Conservation (phyloP, 352 stramenopile genomes). For the Phytophthora pisi region DNA sequence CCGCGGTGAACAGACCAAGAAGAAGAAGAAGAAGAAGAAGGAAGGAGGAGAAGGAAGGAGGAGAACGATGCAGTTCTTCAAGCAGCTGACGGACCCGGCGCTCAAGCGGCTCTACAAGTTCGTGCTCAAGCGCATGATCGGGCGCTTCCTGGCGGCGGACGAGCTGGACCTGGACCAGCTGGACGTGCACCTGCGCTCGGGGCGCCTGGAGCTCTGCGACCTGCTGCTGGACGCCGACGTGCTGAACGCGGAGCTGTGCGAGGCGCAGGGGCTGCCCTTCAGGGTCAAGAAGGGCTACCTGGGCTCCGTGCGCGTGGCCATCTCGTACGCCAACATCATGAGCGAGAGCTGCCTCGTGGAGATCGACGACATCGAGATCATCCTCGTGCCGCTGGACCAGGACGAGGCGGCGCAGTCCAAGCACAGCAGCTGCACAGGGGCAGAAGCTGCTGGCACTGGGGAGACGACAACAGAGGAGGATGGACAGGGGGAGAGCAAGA, state of each 20-base stretch:
- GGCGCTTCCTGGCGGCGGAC: conserved; percentile 81
- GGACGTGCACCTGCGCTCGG: conserved; percentile 82
- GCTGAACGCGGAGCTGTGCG: conserved; percentile 81
- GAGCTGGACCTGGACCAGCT: conserved; percentile 88
- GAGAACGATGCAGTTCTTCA: conserved; percentile 84
- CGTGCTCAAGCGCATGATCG: conserved; percentile 89
- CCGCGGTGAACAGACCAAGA: conserved; percentile 10
- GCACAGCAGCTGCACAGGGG: background rate
- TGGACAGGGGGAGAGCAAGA: conserved; percentile 4
- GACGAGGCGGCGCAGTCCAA: conserved; percentile 17
- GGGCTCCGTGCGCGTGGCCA: conserved; percentile 81
- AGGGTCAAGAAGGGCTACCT: conserved; percentile 88
- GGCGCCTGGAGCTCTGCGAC: conserved; percentile 81
- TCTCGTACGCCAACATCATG: conserved; percentile 89
- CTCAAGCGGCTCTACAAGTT: conserved; percentile 93
- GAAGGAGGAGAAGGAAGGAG: conserved; percentile 3
- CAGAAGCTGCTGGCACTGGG: background rate
- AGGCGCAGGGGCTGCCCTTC: conserved; percentile 73
- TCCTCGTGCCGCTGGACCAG: conserved; percentile 66
- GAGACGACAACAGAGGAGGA: background rate
- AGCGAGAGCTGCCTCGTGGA: conserved; percentile 89
- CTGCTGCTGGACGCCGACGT: conserved; percentile 79
- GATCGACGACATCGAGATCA: conserved; percentile 89
- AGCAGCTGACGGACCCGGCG: conserved; percentile 86
- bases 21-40: background rate